These are phyloP conservation scores for Microdochium trichocladiopsis DNA, from an alignment of 2,329 filamentous ascomycete species.

Conservation along the genomic window DNA sequence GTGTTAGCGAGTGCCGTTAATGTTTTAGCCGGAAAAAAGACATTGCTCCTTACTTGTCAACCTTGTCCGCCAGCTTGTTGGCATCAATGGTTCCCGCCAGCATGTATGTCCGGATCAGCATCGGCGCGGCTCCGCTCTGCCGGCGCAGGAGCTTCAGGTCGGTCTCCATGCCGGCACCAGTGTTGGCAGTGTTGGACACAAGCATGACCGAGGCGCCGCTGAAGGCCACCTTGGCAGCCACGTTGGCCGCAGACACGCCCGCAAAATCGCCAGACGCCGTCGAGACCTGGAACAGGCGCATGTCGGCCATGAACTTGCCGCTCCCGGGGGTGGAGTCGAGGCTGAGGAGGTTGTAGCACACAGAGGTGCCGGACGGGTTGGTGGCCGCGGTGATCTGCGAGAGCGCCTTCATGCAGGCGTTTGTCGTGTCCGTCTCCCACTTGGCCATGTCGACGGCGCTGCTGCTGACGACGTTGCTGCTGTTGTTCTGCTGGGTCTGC, in stretches of 20 bases:
- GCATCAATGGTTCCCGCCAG: constrained; percentile 64
- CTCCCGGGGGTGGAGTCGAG: constrained; percentile 60
- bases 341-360: constrained; percentile 76
- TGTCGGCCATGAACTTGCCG: constrained; percentile 60
- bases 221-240: constrained; percentile 49
- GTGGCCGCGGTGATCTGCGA: constrained; percentile 46
- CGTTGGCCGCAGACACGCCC: constrained; percentile 41
- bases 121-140: constrained; percentile 18
- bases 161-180: not conserved
- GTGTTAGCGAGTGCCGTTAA: not conserved
- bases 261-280: constrained; percentile 46
- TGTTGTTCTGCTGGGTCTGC: constrained; percentile 17
- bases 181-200: constrained; percentile 20
- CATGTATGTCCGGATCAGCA: constrained; percentile 54
- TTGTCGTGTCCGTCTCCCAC: constrained; percentile 48
- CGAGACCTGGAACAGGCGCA: constrained; percentile 66
- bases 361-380: constrained; percentile 70
- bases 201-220: constrained; percentile 44
- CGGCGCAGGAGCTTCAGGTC: constrained; percentile 2
- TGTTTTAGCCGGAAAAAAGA: not conserved
- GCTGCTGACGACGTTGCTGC: constrained; percentile 31
- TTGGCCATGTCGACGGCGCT: constrained; percentile 43
- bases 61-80: constrained; percentile 41
- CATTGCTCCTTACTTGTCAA: constrained; percentile 49
- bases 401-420: constrained; percentile 54